Conservation (phyloP, 495 filamentous ascomycete genomes). For the Mytilinidion resinicola region DNA sequence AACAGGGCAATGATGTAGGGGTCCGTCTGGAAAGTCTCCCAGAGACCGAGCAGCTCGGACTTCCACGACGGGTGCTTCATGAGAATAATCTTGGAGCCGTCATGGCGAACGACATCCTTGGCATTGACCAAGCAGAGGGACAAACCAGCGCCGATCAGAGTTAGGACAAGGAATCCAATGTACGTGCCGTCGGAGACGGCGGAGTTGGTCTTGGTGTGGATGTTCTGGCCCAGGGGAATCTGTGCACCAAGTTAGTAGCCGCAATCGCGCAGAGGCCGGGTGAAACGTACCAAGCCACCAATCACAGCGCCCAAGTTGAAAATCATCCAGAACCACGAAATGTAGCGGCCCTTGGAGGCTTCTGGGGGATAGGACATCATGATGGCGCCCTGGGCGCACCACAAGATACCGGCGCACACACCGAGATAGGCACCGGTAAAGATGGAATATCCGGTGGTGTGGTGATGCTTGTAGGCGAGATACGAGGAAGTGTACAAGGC, state of each 20-base stretch:
- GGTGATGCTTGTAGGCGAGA: conserved; percentile 71
- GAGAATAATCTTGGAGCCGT: conserved; percentile 74
- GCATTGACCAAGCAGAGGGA: conserved; percentile 70
- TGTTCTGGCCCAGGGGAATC: conserved; percentile 76
- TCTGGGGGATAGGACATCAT: conserved; percentile 93
- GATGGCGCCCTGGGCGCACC: conserved; percentile 87
- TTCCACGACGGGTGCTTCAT: conserved; percentile 74
- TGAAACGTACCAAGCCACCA: conserved; percentile 61
- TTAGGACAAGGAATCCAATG: conserved; percentile 83
- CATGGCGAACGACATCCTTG: conserved; percentile 66
- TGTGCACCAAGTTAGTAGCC: conserved; percentile 17
- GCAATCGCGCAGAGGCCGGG: neutral
- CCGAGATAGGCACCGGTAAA: conserved; percentile 54
- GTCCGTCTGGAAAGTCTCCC: conserved; percentile 62
- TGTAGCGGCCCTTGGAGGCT: conserved; percentile 74
- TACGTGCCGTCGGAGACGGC: conserved; percentile 81
- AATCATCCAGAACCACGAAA: conserved; percentile 88
- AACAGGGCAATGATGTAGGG: conserved; percentile 80
- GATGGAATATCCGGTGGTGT: conserved; percentile 50
- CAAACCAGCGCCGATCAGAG: conserved; percentile 66
- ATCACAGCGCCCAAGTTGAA: conserved; percentile 92
- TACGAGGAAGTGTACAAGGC: conserved; percentile 73
- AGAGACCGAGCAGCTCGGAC: conserved; percentile 72
- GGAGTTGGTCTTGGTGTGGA: conserved; percentile 52
- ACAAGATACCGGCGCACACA: conserved; percentile 78